These are phyloP conservation scores for Erodium moschatum DNA, from an alignment of 441 rosid species.

Conservation along the genomic window DNA sequence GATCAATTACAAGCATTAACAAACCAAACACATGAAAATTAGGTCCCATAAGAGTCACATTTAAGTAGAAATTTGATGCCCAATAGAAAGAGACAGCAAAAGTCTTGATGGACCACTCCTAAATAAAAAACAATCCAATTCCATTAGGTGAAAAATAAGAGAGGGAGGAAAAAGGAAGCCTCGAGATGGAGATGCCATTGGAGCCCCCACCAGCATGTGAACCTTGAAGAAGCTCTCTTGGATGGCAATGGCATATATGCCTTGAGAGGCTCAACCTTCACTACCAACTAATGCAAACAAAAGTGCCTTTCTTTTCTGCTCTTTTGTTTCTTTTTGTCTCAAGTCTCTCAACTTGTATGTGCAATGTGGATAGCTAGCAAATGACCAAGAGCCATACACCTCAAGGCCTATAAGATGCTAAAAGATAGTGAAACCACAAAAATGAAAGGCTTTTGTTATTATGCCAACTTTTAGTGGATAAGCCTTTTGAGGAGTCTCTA, in stretches of 20 bases:
- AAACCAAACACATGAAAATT: neutral
- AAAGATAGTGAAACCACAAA: neutral
- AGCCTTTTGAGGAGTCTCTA: neutral
- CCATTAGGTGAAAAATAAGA: neutral
- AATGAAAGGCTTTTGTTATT: too few species aligned
- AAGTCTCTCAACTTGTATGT: neutral
- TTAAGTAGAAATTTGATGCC: neutral
- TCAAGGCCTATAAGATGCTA: neutral
- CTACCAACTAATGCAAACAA: neutral
- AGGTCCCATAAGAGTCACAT: neutral
- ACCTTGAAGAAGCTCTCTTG: neutral
- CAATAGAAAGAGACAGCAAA: neutral
- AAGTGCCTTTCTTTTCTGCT: neutral
- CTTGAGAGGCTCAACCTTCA: neutral
- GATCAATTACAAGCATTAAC: too few species aligned
- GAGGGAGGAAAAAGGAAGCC: neutral
- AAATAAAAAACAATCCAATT: neutral
- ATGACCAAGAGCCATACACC: neutral
- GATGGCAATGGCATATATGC: neutral
- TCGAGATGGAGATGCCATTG: neutral
- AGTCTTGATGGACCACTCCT: neutral
- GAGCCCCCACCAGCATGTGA: conserved; percentile 9
- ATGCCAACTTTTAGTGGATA: neutral
- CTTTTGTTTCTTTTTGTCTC: neutral
- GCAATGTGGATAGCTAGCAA: neutral